phyloP scores from a whole-genome alignment of 495 filamentous ascomycete genomes.

The Tuber borchii region DNA sequence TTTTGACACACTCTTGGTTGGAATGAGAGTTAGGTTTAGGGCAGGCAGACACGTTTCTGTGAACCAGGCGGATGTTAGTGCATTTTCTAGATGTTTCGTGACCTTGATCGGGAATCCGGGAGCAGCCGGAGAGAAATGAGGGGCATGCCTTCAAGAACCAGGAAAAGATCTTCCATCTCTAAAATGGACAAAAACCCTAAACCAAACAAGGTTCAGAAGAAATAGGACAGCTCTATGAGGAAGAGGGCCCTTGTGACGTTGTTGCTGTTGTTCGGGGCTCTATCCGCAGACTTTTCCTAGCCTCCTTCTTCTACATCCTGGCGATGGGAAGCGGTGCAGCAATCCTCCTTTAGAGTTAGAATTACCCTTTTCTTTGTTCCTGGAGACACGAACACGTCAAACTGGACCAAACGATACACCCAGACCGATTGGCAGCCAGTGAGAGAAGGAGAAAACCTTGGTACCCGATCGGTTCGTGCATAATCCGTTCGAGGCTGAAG shows the following conservation, averaged over 20 bases:
- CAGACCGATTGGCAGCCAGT: conserved; percentile 23
- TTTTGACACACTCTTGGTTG: neutral
- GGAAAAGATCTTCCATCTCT: neutral
- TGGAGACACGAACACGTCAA: conserved; percentile 37
- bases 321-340: neutral
- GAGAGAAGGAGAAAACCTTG: conserved; percentile 13
- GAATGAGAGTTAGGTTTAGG: neutral
- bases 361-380: conserved; percentile 31
- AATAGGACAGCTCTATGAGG: neutral
- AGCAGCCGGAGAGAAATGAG: neutral
- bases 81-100: conserved; percentile 31
- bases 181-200: neutral
- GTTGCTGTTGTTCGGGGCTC: neutral
- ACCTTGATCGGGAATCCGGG: conserved; percentile 25
- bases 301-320: neutral
- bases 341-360: neutral
- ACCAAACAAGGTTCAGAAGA: neutral
- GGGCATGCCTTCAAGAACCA: neutral
- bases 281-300: neutral
- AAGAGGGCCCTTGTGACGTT: neutral
- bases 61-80: conserved; percentile 13
- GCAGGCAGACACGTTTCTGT: neutral
- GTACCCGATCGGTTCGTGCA: conserved; percentile 35
- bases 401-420: conserved; percentile 35
- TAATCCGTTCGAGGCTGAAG: conserved; percentile 37